A percentile compares a stretch with the other conserved stretches of the same genome.
These are phyloP conservation scores for Colletotrichum sojae DNA, from an alignment of 2,329 filamentous ascomycete genomes.

Conservation along the genomic window DNA sequence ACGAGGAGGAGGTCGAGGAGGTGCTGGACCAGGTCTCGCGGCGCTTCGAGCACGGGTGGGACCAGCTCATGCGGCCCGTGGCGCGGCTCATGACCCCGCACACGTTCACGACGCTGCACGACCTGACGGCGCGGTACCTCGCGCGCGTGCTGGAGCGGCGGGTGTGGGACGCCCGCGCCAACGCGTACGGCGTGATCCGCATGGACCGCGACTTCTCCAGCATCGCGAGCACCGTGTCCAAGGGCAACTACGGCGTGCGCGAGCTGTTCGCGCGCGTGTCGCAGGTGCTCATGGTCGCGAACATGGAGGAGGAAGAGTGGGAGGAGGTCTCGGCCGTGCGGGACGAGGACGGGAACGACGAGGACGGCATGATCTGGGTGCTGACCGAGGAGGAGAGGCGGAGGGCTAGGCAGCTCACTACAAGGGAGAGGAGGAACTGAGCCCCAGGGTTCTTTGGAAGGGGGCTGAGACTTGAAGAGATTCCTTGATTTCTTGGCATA, in stretches of 20 bases:
- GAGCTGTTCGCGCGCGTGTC: conserved; percentile 82
- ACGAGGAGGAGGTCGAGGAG: conserved; percentile 68
- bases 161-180: conserved; percentile 84
- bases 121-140: conserved; percentile 81
- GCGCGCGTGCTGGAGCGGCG: conserved; percentile 88
- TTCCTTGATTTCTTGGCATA: conserved; percentile 2
- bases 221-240: conserved; percentile 77
- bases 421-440: conserved; percentile 33
- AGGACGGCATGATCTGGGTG: conserved; percentile 80
- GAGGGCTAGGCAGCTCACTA: conserved; percentile 76
- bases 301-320: conserved; percentile 98
- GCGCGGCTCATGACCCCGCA: conserved; percentile 85
- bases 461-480: conserved; percentile 38
- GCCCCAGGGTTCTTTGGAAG: conserved; percentile 49
- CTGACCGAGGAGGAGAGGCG: conserved; percentile 80
- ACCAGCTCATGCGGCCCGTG: conserved; percentile 86
- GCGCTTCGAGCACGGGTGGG: conserved; percentile 89
- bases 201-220: conserved; percentile 88
- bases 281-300: conserved; percentile 88
- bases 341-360: conserved; percentile 54
- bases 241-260: conserved; percentile 81
- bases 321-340: conserved; percentile 73
- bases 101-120: conserved; percentile 83
- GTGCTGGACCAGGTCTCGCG: conserved; percentile 78
- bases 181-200: conserved; percentile 84